Percentiles rank a stretch among this genome's conserved stretches.
Evolutionary conservation across 345 rosid species (phyloP).

Genomic region (Psidium friedrichsthalianum): DNA sequence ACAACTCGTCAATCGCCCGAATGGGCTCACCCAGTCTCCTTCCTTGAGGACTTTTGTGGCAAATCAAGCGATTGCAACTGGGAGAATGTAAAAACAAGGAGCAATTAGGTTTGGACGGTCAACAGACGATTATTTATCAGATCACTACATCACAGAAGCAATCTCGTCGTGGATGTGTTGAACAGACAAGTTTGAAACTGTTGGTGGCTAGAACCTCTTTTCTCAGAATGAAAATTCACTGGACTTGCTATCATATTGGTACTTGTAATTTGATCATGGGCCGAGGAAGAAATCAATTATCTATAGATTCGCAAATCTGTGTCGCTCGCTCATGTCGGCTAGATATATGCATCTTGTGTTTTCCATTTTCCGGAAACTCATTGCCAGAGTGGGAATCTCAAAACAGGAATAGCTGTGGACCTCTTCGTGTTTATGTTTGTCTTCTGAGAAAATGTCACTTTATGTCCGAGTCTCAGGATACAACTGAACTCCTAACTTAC

Average conservation of each 20-base stretch:
- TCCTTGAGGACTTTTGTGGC: constrained; percentile 54
- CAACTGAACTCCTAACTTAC: neutral
- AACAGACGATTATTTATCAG: neutral
- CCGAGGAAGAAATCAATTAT: neutral
- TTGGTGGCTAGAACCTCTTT: neutral
- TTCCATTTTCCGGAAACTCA: neutral
- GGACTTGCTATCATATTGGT: neutral
- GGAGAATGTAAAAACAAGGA: neutral
- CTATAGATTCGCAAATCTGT: neutral
- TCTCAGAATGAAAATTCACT: neutral
- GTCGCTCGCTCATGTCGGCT: neutral
- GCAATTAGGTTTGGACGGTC: neutral
- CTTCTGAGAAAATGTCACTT: neutral
- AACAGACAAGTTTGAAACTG: neutral
- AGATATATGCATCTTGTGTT: neutral
- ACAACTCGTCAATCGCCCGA: constrained; percentile 65
- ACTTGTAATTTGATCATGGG: neutral
- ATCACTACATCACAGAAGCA: neutral
- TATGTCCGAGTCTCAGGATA: neutral
- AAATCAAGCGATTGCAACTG: neutral
- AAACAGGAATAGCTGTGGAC: neutral
- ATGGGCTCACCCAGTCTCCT: constrained; percentile 77
- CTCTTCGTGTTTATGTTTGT: neutral
- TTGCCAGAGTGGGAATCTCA: neutral
- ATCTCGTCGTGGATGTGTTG: neutral